Conservation (phyloP, 2,329 filamentous ascomycete species). For the Zalaria obscura region DNA sequence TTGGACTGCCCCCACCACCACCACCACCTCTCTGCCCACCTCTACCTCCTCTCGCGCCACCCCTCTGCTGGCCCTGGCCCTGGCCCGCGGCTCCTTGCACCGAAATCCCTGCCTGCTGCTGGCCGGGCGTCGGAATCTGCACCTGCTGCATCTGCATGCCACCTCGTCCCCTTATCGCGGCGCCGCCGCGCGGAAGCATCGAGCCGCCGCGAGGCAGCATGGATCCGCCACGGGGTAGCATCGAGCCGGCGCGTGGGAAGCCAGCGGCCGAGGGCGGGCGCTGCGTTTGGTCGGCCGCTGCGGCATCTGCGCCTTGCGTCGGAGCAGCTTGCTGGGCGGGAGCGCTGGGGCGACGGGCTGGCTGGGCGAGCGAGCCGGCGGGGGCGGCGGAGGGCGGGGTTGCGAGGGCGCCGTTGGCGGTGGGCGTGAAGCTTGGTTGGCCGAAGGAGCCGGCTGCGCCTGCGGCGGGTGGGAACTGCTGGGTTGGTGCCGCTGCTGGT, state of each 20-base stretch:
- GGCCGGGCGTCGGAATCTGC: slow-evolving; percentile 2
- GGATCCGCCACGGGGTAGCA: not conserved
- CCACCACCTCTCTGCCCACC: slow-evolving; percentile 11
- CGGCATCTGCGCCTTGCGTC: slow-evolving; percentile 1
- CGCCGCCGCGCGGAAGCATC: slow-evolving; percentile 12
- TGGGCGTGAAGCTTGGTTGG: slow-evolving; percentile 7
- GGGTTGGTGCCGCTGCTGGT: not conserved
- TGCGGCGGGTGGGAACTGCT: not conserved
- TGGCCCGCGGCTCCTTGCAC: slow-evolving; percentile 5
- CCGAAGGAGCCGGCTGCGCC: slow-evolving; percentile 7
- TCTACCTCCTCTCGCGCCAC: slow-evolving; percentile 8
- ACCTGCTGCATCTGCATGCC: slow-evolving; percentile 4
- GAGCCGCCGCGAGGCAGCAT: slow-evolving; percentile 13
- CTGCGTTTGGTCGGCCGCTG: slow-evolving; percentile 6
- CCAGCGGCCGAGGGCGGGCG: slow-evolving; percentile 6
- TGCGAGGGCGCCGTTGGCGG: slow-evolving; percentile 5
- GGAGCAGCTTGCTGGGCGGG: not conserved
- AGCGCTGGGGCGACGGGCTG: slow-evolving; percentile 4
- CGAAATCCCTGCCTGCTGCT: slow-evolving; percentile 1
- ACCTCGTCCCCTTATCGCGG: slow-evolving; percentile 9
- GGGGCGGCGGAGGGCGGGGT: slow-evolving; percentile 2
- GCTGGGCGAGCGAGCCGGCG: slow-evolving; percentile 1
- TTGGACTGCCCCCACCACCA: slow-evolving; percentile 9
- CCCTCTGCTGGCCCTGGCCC: slow-evolving; percentile 7
- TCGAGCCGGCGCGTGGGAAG: slow-evolving; percentile 8